Evolutionary conservation across 768 basidiomycete genomes (phyloP).

Genomic region (Phylloporus arenicola): DNA sequence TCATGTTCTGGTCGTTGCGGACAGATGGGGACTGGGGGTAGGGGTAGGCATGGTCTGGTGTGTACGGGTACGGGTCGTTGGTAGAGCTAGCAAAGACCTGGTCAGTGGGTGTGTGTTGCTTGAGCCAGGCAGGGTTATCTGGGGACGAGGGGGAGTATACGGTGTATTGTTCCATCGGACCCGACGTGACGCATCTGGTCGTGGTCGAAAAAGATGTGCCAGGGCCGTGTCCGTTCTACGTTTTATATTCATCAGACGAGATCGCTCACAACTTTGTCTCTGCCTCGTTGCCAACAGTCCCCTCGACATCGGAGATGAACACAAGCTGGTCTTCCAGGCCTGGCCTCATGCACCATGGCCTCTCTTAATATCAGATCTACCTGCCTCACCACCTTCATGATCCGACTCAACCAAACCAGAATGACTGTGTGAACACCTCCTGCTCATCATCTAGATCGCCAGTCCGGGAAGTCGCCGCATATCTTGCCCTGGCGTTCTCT

Average conservation of each 20-base stretch:
- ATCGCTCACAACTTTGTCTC: constrained; percentile 19
- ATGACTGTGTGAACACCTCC: constrained; percentile 22
- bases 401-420: constrained; percentile 21
- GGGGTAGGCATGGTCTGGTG: constrained; percentile 25
- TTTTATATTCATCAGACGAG: constrained; percentile 25
- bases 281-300: constrained; percentile 19
- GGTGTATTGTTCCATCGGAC: constrained; percentile 32
- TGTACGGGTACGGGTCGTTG: constrained; percentile 33
- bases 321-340: too few relatives aligned
- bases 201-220: constrained; percentile 30
- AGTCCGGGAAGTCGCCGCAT: constrained; percentile 21
- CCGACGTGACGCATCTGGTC: constrained; percentile 34
- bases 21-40: constrained; percentile 28
- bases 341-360: constrained; percentile 27
- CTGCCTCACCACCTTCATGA: constrained; percentile 29
- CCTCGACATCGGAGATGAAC: constrained; percentile 33
- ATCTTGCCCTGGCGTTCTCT: constrained; percentile 10
- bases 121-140: constrained; percentile 30
- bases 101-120: constrained; percentile 19
- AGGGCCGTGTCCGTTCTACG: constrained; percentile 20
- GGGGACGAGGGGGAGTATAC: constrained; percentile 28
- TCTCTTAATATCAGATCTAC: constrained; percentile 26
- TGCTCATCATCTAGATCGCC: constrained; percentile 11
- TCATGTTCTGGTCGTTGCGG: constrained; percentile 25
- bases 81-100: constrained; percentile 35